These are phyloP conservation scores for Epichloe sp. DNA, from an alignment of 2,329 filamentous ascomycete genomes.

Conservation along the genomic window DNA sequence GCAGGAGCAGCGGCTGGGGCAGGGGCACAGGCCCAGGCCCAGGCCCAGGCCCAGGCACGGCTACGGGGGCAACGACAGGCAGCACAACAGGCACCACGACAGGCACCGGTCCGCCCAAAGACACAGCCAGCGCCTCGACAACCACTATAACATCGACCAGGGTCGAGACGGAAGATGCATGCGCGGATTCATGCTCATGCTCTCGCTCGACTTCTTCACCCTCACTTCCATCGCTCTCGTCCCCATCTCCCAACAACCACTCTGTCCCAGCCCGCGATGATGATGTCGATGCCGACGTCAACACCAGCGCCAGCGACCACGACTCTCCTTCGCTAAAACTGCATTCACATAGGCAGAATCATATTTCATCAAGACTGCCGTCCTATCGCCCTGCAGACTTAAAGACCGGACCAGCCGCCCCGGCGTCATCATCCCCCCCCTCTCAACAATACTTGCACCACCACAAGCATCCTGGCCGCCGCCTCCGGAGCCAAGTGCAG, in stretches of 20 bases:
- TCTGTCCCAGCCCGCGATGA: neutral
- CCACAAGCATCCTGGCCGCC: conserved; percentile 5
- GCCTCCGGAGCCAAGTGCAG: neutral
- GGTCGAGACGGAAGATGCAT: neutral
- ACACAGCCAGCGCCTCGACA: neutral
- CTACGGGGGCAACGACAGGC: neutral
- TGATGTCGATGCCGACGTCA: neutral
- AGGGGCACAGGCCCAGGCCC: too few relatives aligned
- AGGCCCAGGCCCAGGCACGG: too few relatives aligned
- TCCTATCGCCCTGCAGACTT: conserved; percentile 41
- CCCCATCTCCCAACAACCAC: neutral
- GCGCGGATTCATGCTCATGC: neutral
- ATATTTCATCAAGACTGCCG: conserved; percentile 43
- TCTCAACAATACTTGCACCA: conserved; percentile 8
- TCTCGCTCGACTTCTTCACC: neutral
- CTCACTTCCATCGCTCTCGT: neutral
- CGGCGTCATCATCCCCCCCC: conserved; percentile 12
- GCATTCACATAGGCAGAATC: conserved; percentile 37
- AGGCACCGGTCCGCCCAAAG: neutral
- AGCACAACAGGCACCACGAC: conserved; percentile 1
- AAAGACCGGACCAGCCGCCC: conserved; percentile 15
- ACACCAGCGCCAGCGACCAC: neutral
- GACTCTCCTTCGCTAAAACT: conserved; percentile 8
- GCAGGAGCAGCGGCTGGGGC: neutral
- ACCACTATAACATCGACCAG: neutral